Conservation (phyloP, 257 asterid genomes). For the Jasminum sambac region DNA sequence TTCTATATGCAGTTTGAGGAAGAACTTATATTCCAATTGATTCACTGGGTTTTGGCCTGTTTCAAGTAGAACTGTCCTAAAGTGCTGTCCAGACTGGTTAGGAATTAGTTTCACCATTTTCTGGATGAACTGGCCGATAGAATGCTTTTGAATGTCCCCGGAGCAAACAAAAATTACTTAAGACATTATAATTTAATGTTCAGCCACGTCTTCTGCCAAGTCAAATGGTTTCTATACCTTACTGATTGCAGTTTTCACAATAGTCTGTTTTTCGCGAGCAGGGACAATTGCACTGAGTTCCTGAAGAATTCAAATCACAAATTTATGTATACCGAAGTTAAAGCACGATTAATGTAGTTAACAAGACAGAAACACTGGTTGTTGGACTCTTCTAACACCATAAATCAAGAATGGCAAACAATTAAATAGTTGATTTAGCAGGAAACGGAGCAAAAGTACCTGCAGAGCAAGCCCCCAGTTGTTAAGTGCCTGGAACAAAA, state of each 20-base stretch:
- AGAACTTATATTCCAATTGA: not conserved
- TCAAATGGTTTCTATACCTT: conserved; percentile 53
- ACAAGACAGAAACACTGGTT: conserved; percentile 10
- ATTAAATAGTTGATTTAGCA: conserved; percentile 6
- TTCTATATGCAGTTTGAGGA: not conserved
- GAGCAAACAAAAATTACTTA: not conserved
- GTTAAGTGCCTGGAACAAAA: conserved; percentile 81
- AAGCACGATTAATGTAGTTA: conserved; percentile 10
- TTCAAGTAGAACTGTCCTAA: not conserved
- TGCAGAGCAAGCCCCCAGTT: conserved; percentile 99
- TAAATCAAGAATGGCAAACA: not conserved
- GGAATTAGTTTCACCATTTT: not conserved
- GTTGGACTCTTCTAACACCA: conserved; percentile 24
- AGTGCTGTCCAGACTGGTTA: not conserved
- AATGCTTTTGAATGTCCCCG: not conserved
- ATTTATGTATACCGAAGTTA: conserved; percentile 20
- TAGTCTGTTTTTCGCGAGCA: conserved; percentile 93
- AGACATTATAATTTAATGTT: conserved; percentile 1
- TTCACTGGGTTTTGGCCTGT: not conserved
- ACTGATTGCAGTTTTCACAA: conserved; percentile 91
- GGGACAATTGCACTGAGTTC: conserved; percentile 99
- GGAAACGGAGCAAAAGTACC: conserved; percentile 45
- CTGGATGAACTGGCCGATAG: not conserved
- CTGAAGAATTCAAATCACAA: conserved; percentile 43
- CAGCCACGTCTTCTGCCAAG: conserved; percentile 16